Percentiles rank a stretch among this genome's conserved stretches.
Conservation (phyloP, 306 rosid genomes). For the Prunus salicina region DNA sequence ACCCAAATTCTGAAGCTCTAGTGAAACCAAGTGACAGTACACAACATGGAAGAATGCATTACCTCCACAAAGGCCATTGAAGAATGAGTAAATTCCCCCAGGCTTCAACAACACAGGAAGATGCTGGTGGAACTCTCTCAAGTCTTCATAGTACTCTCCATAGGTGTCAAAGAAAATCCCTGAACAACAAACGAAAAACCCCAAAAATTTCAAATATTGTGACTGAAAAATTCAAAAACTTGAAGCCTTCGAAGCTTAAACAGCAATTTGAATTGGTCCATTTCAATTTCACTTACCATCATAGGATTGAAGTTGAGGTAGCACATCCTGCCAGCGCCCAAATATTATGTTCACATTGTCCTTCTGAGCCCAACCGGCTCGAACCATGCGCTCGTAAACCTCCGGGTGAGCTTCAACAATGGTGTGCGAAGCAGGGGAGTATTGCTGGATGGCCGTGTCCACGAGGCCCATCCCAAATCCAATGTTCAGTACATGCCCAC, state of each 20-base stretch:
- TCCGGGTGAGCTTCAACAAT: slow-evolving; percentile 92
- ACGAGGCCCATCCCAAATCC: slow-evolving; percentile 97
- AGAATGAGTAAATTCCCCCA: slow-evolving; percentile 81
- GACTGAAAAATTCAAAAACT: background rate
- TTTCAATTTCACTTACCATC: slow-evolving; percentile 57
- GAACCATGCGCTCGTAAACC: slow-evolving; percentile 72
- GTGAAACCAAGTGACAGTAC: slow-evolving; percentile 80
- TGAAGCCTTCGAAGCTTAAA: background rate
- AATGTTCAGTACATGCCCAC: slow-evolving; percentile 73
- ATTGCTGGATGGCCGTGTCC: slow-evolving; percentile 81
- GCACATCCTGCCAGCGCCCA: slow-evolving; percentile 91
- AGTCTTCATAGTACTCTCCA: slow-evolving; percentile 88
- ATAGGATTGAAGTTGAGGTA: slow-evolving; percentile 59
- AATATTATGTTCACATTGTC: slow-evolving; percentile 63
- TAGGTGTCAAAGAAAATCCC: slow-evolving; percentile 96
- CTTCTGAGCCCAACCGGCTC: slow-evolving; percentile 65
- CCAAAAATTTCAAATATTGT: background rate
- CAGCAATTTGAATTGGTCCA: background rate
- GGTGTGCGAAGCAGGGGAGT: slow-evolving; percentile 62
- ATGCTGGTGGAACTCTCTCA: slow-evolving; percentile 88
- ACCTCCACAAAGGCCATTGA: slow-evolving; percentile 94
- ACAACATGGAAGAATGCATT: slow-evolving; percentile 94
- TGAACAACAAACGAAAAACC: slow-evolving; percentile 21
- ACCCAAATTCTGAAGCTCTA: slow-evolving; percentile 85
- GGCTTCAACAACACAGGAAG: slow-evolving; percentile 80